Evolutionary conservation across 305 asterid genomes (phyloP).

Genomic region (Solanum hybrid): DNA sequence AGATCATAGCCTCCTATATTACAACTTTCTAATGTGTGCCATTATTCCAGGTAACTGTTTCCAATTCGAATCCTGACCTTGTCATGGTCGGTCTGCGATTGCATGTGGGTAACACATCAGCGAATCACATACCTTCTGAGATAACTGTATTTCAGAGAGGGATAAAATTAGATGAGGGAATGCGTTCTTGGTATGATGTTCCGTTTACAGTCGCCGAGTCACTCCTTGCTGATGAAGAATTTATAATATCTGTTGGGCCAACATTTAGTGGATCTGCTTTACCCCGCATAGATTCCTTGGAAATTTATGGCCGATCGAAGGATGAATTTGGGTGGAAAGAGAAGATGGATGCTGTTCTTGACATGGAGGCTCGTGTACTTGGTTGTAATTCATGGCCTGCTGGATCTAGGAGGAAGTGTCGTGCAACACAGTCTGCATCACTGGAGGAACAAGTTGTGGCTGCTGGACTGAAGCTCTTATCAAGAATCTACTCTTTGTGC

Average conservation of each 20-base stretch:
- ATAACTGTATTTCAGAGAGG: conserved; percentile 77
- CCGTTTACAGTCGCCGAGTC: conserved; percentile 98
- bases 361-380: conserved; percentile 85
- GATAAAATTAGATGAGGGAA: conserved; percentile 89
- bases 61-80: conserved; percentile 94
- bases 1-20: neutral
- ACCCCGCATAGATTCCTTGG: conserved; percentile 89
- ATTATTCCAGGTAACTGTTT: conserved; percentile 60
- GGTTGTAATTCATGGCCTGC: conserved; percentile 63
- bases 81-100: conserved; percentile 95
- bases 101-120: conserved; percentile 92
- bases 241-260: conserved; percentile 71
- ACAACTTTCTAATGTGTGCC: neutral
- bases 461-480: conserved; percentile 85
- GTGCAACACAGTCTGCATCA: conserved; percentile 57
- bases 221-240: conserved; percentile 94
- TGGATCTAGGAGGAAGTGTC: conserved; percentile 65
- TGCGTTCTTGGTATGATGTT: conserved; percentile 98
- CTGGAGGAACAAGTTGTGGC: conserved; percentile 92
- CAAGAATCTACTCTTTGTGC: conserved; percentile 56
- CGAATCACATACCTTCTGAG: conserved; percentile 89
- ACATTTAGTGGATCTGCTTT: conserved; percentile 76
- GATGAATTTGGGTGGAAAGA: conserved; percentile 99
- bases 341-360: conserved; percentile 92
- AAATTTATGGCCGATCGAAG: conserved; percentile 95